A percentile compares a stretch with the other conserved stretches of the same genome.
Evolutionary conservation across 345 rosid genomes (phyloP).

Genomic region (Gossypium australe): DNA sequence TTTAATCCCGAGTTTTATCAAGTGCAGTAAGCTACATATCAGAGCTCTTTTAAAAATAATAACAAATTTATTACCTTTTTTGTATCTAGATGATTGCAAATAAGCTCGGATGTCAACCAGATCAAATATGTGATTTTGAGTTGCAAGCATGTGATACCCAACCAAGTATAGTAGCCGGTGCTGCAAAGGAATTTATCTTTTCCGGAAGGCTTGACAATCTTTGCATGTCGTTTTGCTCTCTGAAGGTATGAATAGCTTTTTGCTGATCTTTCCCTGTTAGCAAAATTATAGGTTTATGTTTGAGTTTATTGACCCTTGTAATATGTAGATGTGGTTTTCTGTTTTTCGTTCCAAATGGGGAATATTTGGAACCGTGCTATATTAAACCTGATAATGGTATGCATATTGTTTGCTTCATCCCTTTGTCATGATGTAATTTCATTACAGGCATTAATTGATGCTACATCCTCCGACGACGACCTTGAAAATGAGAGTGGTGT

Average conservation of each 20-base stretch:
- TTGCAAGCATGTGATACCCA: conserved; percentile 98
- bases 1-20: neutral
- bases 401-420: neutral
- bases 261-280: neutral
- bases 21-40: neutral
- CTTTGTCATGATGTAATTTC: conserved; percentile 7
- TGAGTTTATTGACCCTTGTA: conserved; percentile 3
- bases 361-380: neutral
- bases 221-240: conserved; percentile 93
- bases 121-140: conserved; percentile 87
- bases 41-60: neutral
- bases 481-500: conserved; percentile 77
- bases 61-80: conserved; percentile 3
- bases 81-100: conserved; percentile 55
- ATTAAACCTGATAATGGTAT: neutral
- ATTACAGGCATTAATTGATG: conserved; percentile 74
- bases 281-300: neutral
- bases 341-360: neutral
- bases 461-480: conserved; percentile 58
- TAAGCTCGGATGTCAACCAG: conserved; percentile 55
- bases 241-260: conserved; percentile 44
- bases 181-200: conserved; percentile 78
- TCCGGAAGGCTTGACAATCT: conserved; percentile 98
- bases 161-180: conserved; percentile 80
- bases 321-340: neutral